Evolutionary conservation across 2,329 filamentous ascomycete species (phyloP).

Genomic region (Sporothrix brasiliensis): DNA sequence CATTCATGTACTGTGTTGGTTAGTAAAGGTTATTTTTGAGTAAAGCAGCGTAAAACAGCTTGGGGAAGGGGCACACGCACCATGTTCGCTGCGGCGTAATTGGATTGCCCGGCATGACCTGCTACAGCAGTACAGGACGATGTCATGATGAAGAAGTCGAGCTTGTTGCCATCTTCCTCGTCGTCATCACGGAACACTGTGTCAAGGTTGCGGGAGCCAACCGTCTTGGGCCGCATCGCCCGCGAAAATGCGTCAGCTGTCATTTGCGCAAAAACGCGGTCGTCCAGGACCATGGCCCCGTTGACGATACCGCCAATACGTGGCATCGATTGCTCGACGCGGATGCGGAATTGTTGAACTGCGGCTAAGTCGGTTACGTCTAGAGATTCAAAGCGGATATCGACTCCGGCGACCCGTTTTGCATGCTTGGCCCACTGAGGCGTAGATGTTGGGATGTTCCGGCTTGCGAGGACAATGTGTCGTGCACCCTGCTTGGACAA

Average conservation of each 20-base stretch:
- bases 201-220: constrained; percentile 48
- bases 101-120: constrained; percentile 50
- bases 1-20: constrained; percentile 48
- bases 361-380: constrained; percentile 41
- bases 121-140: constrained; percentile 51
- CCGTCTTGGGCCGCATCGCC: constrained; percentile 48
- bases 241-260: constrained; percentile 44
- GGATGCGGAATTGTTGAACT: constrained; percentile 40
- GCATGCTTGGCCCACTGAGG: constrained; percentile 45
- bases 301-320: constrained; percentile 48
- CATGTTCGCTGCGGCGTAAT: constrained; percentile 53
- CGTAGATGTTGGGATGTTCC: constrained; percentile 41
- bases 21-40: background rate
- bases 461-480: constrained; percentile 48
- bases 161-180: constrained; percentile 34
- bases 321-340: constrained; percentile 38
- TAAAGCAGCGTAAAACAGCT: background rate
- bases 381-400: constrained; percentile 38
- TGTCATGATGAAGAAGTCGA: constrained; percentile 54
- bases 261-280: constrained; percentile 50
- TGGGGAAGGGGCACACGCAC: background rate
- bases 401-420: constrained; percentile 35
- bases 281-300: constrained; percentile 52
- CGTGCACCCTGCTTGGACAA: constrained; percentile 46
- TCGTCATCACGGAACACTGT: constrained; percentile 40